Percentiles rank a stretch among this genome's conserved stretches.
phyloP scores from a whole-genome alignment of 768 basidiomycete species.

The Lactifluus subvellereus region DNA sequence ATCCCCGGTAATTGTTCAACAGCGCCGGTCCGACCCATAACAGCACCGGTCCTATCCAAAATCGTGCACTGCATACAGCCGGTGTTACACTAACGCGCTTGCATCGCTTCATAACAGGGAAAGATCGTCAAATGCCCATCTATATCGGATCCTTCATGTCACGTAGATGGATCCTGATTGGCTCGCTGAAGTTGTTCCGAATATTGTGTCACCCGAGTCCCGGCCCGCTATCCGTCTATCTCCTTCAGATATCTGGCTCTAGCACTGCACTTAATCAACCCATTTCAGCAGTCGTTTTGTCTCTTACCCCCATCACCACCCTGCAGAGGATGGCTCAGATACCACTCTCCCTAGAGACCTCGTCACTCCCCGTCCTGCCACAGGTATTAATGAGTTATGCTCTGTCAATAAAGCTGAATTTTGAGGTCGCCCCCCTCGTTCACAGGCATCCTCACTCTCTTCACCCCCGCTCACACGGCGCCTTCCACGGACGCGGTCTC shows the following conservation, averaged over 20 bases:
- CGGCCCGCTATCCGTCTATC: constrained; percentile 9
- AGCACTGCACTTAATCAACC: not conserved
- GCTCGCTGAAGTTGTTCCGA: constrained; percentile 2
- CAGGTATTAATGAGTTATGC: constrained; percentile 6
- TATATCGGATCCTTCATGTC: constrained; percentile 9
- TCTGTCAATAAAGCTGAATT: not conserved
- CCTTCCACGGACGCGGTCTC: constrained; percentile 15
- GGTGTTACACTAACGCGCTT: not conserved
- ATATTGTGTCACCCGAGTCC: constrained; percentile 9
- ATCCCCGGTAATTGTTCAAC: constrained; percentile 10
- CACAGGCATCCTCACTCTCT: constrained; percentile 10
- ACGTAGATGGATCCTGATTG: constrained; percentile 17
- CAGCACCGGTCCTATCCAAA: not conserved
- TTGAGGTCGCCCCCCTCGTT: not conserved
- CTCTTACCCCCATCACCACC: constrained; percentile 1
- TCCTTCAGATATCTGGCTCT: not conserved
- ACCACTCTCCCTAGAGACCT: not conserved
- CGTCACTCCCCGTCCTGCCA: not conserved
- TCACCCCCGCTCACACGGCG: constrained; percentile 16
- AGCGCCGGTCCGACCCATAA: not conserved
- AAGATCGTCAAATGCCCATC: constrained; percentile 16
- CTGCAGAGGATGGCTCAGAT: constrained; percentile 3
- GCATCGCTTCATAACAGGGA: not conserved
- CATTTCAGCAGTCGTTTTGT: not conserved
- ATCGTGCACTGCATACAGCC: not conserved